Conservation (phyloP, 2,329 filamentous ascomycete genomes). For the Fusarium nodosum region DNA sequence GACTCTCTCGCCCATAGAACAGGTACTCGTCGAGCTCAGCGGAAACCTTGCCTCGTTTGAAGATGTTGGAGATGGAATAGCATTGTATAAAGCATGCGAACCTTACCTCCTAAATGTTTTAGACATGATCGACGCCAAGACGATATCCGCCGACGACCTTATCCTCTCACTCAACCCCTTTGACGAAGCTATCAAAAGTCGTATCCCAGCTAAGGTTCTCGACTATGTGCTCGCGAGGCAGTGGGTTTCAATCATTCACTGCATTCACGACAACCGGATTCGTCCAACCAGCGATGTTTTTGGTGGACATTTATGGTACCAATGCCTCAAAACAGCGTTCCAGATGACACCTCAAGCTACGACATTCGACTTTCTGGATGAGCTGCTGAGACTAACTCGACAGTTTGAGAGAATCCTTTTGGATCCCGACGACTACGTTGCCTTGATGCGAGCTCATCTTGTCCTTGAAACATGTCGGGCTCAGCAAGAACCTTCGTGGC, state of each 20-base stretch:
- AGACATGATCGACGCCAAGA: conserved; percentile 22
- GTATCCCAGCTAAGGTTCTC: conserved; percentile 3
- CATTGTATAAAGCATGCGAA: conserved; percentile 22
- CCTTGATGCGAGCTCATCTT: conserved; percentile 20
- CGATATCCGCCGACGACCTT: conserved; percentile 36
- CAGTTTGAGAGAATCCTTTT: conserved; percentile 13
- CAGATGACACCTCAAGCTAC: conserved; percentile 27
- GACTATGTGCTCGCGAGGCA: conserved; percentile 28
- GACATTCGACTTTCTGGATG: conserved; percentile 34
- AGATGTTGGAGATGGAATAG: background rate
- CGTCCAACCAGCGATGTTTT: conserved; percentile 14
- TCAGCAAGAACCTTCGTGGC: background rate
- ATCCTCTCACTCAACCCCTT: conserved; percentile 41
- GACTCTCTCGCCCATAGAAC: background rate
- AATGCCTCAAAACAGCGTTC: conserved; percentile 24
- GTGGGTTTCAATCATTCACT: conserved; percentile 26
- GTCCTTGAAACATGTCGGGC: conserved; percentile 13
- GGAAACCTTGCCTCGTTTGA: conserved; percentile 8
- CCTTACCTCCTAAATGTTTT: conserved; percentile 22
- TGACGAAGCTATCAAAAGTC: conserved; percentile 16
- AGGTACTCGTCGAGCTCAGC: conserved; percentile 12
- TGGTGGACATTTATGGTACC: conserved; percentile 30
- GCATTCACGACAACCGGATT: conserved; percentile 22
- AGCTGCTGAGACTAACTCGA: conserved; percentile 19
- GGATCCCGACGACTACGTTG: conserved; percentile 16